These are phyloP conservation scores for Phalaenopsis hybrid DNA, from an alignment of 116 monocot species.

Conservation along the genomic window DNA sequence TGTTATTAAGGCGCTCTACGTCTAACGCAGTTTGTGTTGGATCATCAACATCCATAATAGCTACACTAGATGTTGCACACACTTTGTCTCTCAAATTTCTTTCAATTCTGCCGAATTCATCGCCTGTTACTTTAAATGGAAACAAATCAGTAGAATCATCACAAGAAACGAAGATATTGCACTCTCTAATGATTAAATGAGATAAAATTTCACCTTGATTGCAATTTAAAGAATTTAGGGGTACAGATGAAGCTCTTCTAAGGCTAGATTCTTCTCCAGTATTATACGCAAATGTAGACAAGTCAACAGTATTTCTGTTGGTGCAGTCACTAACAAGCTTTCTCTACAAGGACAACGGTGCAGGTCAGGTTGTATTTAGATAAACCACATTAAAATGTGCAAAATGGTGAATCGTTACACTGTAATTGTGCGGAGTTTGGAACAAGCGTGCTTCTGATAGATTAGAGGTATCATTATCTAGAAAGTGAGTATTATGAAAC, in stretches of 20 bases:
- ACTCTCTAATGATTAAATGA: neutral
- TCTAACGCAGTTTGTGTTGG: neutral
- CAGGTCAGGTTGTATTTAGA: neutral
- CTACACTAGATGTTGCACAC: neutral
- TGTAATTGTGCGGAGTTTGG: too few relatives aligned
- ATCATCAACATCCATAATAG: neutral
- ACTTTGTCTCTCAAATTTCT: neutral
- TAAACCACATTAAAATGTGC: too few relatives aligned
- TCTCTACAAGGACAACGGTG: neutral
- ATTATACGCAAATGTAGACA: neutral
- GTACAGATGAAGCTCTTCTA: neutral
- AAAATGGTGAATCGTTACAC: too few relatives aligned
- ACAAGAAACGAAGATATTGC: neutral
- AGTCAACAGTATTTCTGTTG: neutral
- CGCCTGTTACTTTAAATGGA: slow-evolving; percentile 3
- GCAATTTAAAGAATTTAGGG: neutral
- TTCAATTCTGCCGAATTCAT: neutral
- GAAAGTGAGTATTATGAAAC: too few relatives aligned
- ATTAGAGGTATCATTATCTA: too few relatives aligned
- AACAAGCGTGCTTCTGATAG: too few relatives aligned
- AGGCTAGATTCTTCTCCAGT: neutral
- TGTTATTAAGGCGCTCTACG: neutral
- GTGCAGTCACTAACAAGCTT: neutral
- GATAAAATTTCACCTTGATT: neutral
- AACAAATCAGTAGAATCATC: neutral